Evolutionary conservation across 1,284 basidiomycete species (phyloP).

Genomic region (Clitocybe nebularis): DNA sequence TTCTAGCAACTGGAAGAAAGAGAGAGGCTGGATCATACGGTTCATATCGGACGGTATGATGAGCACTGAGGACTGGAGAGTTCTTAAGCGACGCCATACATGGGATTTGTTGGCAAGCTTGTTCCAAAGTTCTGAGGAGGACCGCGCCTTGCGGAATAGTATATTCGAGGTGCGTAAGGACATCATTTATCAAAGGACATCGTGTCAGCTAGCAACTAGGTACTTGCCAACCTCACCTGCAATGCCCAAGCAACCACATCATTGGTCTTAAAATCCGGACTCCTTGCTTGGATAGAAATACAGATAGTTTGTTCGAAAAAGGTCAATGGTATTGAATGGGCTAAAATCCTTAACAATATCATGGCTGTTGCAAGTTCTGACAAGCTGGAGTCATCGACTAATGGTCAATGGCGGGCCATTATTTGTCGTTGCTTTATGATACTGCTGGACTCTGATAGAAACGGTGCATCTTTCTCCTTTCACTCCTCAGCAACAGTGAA

Average conservation of each 20-base stretch:
- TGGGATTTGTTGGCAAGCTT: conserved; percentile 85
- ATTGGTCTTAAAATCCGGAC: conserved; percentile 62
- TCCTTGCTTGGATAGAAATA: conserved; percentile 79
- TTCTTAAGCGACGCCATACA: conserved; percentile 78
- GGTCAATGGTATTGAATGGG: conserved; percentile 56
- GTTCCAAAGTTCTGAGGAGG: conserved; percentile 61
- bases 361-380: conserved; percentile 41
- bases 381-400: conserved; percentile 48
- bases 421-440: conserved; percentile 48
- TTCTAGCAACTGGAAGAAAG: conserved; percentile 77
- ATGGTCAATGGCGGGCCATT: conserved; percentile 52
- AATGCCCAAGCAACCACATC: conserved; percentile 64
- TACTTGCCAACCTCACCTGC: conserved; percentile 68
- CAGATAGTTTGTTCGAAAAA: conserved; percentile 44
- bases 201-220: conserved; percentile 32
- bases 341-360: conserved; percentile 69
- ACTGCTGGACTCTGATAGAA: conserved; percentile 33
- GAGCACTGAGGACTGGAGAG: conserved; percentile 73
- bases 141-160: conserved; percentile 48
- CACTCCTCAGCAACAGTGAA: conserved; percentile 1
- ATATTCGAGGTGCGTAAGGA: conserved; percentile 59
- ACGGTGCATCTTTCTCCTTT: conserved; percentile 19
- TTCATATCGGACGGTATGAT: conserved; percentile 81
- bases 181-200: neutral
- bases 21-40: conserved; percentile 84